Percentiles rank a stretch among this genome's conserved stretches.
Conservation (phyloP, 495 filamentous ascomycete genomes). For the Acidomyces sp. region DNA sequence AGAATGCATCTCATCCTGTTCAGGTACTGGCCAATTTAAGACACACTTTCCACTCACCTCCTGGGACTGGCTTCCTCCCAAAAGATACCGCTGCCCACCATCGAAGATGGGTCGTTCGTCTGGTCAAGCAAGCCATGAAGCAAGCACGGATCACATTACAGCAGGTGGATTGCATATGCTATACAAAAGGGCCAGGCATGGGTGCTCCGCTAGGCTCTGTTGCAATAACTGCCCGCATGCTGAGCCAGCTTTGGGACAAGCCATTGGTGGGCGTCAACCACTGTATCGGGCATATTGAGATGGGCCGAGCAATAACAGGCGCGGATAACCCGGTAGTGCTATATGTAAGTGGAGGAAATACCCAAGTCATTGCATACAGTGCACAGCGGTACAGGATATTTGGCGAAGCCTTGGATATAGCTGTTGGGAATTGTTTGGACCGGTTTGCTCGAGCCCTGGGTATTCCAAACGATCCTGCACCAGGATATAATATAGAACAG, state of each 20-base stretch:
- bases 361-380: conserved; percentile 94
- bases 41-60: conserved; percentile 83
- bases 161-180: conserved; percentile 85
- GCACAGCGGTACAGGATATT: conserved; percentile 92
- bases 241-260: conserved; percentile 78
- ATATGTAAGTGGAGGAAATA: conserved; percentile 94
- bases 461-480: conserved; percentile 91
- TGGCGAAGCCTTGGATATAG: conserved; percentile 93
- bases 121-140: conserved; percentile 63
- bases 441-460: conserved; percentile 80
- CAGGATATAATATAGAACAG: conserved; percentile 97
- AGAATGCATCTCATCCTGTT: conserved; percentile 32
- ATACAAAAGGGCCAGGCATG: conserved; percentile 92
- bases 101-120: conserved; percentile 64
- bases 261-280: conserved; percentile 87
- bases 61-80: conserved; percentile 87
- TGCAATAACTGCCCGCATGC: conserved; percentile 69
- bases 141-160: conserved; percentile 47
- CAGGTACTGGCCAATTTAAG: conserved; percentile 81
- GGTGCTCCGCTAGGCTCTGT: conserved; percentile 85
- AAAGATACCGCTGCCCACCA: conserved; percentile 94
- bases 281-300: conserved; percentile 95
- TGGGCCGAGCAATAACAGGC: conserved; percentile 88
- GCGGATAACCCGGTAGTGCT: conserved; percentile 86
- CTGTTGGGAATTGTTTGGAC: conserved; percentile 94